phyloP scores from a whole-genome alignment of 2,329 filamentous ascomycete genomes.

The Cladophialophora exuberans region DNA sequence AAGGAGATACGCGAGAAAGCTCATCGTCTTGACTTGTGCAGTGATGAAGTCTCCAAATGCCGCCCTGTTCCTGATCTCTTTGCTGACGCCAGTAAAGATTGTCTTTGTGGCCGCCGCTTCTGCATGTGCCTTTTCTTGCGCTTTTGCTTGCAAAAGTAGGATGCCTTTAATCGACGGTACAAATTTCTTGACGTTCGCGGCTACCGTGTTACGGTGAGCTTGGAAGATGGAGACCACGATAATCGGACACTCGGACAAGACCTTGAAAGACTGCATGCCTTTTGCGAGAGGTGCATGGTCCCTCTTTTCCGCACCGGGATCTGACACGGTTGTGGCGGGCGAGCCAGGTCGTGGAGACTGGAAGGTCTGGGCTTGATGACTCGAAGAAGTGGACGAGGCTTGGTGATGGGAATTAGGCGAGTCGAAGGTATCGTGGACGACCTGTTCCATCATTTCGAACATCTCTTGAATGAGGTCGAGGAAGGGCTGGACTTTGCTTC shows the following conservation, averaged over 20 bases:
- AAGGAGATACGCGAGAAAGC: conserved; percentile 90
- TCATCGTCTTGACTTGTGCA: conserved; percentile 99
- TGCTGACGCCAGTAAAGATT: conserved; percentile 90
- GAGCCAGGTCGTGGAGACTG: conserved; percentile 90
- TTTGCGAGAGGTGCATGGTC: conserved; percentile 79
- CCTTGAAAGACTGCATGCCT: conserved; percentile 99
- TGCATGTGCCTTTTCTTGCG: conserved; percentile 87
- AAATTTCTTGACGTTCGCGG: conserved; percentile 85
- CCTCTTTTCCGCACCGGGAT: conserved; percentile 81
- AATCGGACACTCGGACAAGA: conserved; percentile 95
- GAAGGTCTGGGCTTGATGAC: conserved; percentile 64
- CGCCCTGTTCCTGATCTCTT: conserved; percentile 87
- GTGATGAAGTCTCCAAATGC: conserved; percentile 98
- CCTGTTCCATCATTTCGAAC: conserved; percentile 91
- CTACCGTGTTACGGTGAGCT: conserved; percentile 78
- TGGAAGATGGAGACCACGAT: conserved; percentile 99
- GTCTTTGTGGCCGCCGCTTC: conserved; percentile 79
- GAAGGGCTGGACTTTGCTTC: conserved; percentile 84
- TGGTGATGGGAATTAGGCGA: conserved; percentile 56
- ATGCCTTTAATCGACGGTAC: conserved; percentile 93
- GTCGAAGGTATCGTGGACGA: conserved; percentile 94
- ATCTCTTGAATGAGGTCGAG: conserved; percentile 91
- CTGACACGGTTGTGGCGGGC: conserved; percentile 75
- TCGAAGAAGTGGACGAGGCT: conserved; percentile 53
- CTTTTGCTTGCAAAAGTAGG: conserved; percentile 83